Conservation (phyloP, 129 eudicot species). For the Flaveria robusta region DNA sequence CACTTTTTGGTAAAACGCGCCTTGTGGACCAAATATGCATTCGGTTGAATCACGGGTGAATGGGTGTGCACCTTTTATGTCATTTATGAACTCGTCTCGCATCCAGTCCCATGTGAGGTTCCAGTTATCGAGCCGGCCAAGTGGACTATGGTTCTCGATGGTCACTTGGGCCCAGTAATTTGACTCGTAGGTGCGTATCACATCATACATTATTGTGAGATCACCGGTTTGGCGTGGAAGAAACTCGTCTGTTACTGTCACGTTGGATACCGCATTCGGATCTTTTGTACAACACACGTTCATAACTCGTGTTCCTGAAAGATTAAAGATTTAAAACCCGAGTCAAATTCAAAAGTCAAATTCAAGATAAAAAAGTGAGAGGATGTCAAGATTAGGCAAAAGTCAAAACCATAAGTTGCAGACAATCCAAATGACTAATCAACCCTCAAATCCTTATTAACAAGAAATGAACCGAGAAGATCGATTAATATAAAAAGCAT, state of each 20-base stretch:
- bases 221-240: constrained; percentile 84
- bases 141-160: constrained; percentile 74
- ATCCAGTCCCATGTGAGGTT: constrained; percentile 92
- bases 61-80: constrained; percentile 80
- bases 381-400: not conserved
- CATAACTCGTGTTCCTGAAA: constrained; percentile 69
- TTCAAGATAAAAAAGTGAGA: not conserved
- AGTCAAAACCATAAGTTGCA: constrained; percentile 2
- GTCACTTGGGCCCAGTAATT: constrained; percentile 90
- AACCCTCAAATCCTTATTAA: not conserved
- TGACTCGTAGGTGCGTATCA: constrained; percentile 58
- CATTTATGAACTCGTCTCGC: constrained; percentile 81
- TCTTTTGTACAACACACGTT: constrained; percentile 75
- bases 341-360: constrained; percentile 10
- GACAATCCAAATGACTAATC: not conserved
- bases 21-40: constrained; percentile 79
- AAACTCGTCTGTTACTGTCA: constrained; percentile 50
- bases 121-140: constrained; percentile 97
- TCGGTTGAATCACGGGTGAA: constrained; percentile 61
- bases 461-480: not conserved
- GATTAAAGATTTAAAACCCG: constrained; percentile 1
- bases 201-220: constrained; percentile 90
- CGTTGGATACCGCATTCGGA: constrained; percentile 43
- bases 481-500: not conserved
- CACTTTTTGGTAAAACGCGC: constrained; percentile 39